These are phyloP conservation scores for Austroboletus novae-zelandiae DNA, from an alignment of 1,284 basidiomycete species.

Conservation along the genomic window DNA sequence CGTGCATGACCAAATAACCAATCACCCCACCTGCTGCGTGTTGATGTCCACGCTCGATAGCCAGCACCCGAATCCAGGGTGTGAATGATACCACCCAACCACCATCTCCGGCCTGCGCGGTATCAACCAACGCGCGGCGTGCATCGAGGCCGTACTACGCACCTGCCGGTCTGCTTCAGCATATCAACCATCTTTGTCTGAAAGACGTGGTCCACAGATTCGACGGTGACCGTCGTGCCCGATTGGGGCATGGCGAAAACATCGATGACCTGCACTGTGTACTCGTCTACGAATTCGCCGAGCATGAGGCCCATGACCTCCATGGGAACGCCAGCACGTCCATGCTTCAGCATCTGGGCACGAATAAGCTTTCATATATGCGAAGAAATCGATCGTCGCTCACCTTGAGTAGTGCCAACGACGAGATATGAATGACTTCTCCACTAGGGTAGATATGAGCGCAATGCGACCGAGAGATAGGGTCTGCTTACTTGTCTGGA, in stretches of 20 bases:
- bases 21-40: slow-evolving; percentile 82
- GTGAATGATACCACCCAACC: slow-evolving; percentile 99
- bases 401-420: slow-evolving; percentile 90
- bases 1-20: slow-evolving; percentile 4
- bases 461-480: slow-evolving; percentile 5
- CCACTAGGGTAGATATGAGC: slow-evolving; percentile 53
- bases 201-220: slow-evolving; percentile 99
- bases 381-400: neutral
- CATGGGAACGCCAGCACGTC: slow-evolving; percentile 98
- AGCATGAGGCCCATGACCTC: slow-evolving; percentile 99
- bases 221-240: slow-evolving; percentile 97
- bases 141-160: slow-evolving; percentile 10
- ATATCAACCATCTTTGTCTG: slow-evolving; percentile 99
- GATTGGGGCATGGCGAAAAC: slow-evolving; percentile 99
- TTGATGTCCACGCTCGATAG: slow-evolving; percentile 98
- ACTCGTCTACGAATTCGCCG: slow-evolving; percentile 98
- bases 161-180: slow-evolving; percentile 99
- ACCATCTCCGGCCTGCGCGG: slow-evolving; percentile 88
- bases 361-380: slow-evolving; percentile 4
- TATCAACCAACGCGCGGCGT: slow-evolving; percentile 4
- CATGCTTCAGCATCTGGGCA: slow-evolving; percentile 96
- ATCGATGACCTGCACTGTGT: slow-evolving; percentile 96
- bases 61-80: slow-evolving; percentile 99
- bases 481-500: slow-evolving; percentile 66
- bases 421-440: slow-evolving; percentile 96